Evolutionary conservation across 352 stramenopile species (phyloP).

Genomic region (Pythium guiyangense): DNA sequence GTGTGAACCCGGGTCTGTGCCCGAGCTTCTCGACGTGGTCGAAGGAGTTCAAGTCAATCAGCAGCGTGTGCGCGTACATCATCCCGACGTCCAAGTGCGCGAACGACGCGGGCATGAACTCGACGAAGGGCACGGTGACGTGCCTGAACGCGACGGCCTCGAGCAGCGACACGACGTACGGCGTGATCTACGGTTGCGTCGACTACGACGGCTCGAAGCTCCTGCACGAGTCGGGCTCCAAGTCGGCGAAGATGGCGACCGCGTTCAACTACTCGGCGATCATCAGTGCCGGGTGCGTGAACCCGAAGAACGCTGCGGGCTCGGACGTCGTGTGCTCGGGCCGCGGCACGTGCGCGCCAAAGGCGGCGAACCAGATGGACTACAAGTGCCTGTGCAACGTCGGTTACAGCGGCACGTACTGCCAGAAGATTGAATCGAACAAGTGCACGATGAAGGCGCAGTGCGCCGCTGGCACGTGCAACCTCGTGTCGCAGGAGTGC

Average conservation of each 20-base stretch:
- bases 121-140: constrained; percentile 31
- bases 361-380: constrained; percentile 31
- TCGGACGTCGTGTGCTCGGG: constrained; percentile 74
- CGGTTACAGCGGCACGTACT: constrained; percentile 75
- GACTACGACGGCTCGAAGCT: constrained; percentile 64
- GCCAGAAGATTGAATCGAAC: constrained; percentile 70
- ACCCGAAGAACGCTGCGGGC: constrained; percentile 37
- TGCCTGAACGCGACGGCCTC: constrained; percentile 23
- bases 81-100: constrained; percentile 51
- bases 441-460: constrained; percentile 58
- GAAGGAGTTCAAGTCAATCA: constrained; percentile 56
- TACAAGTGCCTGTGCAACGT: constrained; percentile 72
- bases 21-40: constrained; percentile 75
- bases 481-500: constrained; percentile 58
- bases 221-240: constrained; percentile 43
- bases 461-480: constrained; percentile 61
- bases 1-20: constrained; percentile 48
- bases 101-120: constrained; percentile 24
- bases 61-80: constrained; percentile 65
- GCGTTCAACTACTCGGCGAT: constrained; percentile 60
- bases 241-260: constrained; percentile 43
- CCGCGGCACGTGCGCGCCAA: constrained; percentile 58
- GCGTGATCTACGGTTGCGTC: constrained; percentile 76
- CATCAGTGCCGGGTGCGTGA: constrained; percentile 53
- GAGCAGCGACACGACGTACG: constrained; percentile 20